Evolutionary conservation across 2,329 filamentous ascomycete species (phyloP).

Genomic region (Metarhizium humberi): DNA sequence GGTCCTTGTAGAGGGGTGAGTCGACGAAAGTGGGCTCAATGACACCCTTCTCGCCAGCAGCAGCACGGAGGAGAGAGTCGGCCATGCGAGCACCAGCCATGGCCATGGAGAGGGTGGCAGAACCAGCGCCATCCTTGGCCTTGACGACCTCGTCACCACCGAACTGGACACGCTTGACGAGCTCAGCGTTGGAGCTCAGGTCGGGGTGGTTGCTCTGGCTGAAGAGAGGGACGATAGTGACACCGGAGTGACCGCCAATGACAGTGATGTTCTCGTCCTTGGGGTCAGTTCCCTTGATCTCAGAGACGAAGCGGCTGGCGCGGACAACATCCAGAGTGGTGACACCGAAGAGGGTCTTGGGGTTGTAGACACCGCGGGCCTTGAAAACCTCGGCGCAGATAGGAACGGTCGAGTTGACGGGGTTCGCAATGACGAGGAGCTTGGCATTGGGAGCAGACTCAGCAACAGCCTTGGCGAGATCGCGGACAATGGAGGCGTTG

Average conservation of each 20-base stretch:
- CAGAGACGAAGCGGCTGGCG: conserved; percentile 92
- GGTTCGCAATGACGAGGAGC: conserved; percentile 96
- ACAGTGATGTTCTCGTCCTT: conserved; percentile 91
- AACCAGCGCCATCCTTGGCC: conserved; percentile 97
- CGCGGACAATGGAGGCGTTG: conserved; percentile 98
- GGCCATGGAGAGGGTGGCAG: conserved; percentile 96
- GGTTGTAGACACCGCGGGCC: conserved; percentile 91
- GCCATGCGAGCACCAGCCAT: conserved; percentile 82
- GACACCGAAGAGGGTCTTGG: conserved; percentile 97
- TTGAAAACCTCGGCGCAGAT: conserved; percentile 98
- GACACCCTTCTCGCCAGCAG: conserved; percentile 89
- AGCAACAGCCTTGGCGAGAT: conserved; percentile 91
- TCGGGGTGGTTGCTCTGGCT: conserved; percentile 84
- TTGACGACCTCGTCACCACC: conserved; percentile 98
- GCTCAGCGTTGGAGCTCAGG: conserved; percentile 67
- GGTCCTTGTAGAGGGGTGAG: conserved; percentile 95
- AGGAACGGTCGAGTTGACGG: conserved; percentile 98
- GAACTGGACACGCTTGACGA: conserved; percentile 94
- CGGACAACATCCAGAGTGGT: conserved; percentile 98
- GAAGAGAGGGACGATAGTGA: conserved; percentile 97
- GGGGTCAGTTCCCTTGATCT: conserved; percentile 86
- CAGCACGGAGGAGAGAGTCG: conserved; percentile 86
- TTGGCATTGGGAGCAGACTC: conserved; percentile 85
- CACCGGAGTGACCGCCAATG: conserved; percentile 92
- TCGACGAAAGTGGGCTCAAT: conserved; percentile 96